Percentiles rank a stretch among this genome's conserved stretches.
Conservation (phyloP, 2,329 filamentous ascomycete species). For the Verticillium nonalfalfae region DNA sequence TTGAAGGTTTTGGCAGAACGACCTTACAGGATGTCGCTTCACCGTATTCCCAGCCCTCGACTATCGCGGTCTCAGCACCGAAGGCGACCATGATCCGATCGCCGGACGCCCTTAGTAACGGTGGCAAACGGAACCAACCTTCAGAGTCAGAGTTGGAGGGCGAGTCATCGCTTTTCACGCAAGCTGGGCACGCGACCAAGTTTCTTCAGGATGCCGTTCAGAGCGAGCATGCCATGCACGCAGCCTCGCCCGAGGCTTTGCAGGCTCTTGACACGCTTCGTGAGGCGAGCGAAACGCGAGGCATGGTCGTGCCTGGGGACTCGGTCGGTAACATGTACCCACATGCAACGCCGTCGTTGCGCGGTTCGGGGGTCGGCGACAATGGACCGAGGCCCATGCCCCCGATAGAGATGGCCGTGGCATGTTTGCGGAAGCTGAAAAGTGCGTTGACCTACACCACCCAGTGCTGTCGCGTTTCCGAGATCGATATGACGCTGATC, state of each 20-base stretch:
- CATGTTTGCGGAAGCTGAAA: constrained; percentile 8
- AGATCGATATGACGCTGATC: not conserved
- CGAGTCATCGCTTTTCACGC: constrained; percentile 14
- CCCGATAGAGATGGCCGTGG: constrained; percentile 8
- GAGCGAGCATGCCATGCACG: constrained; percentile 6
- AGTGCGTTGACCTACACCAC: not conserved
- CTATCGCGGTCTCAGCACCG: not conserved
- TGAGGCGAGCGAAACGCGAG: constrained; percentile 7
- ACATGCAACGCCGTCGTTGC: constrained; percentile 2
- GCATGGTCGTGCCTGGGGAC: constrained; percentile 2
- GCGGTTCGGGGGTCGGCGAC: not conserved
- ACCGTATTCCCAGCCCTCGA: constrained; percentile 5
- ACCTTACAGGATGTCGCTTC: not conserved
- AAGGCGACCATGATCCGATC: not conserved
- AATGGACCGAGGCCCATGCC: constrained; percentile 5
- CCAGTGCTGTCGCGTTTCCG: not conserved
- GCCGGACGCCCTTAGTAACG: not conserved
- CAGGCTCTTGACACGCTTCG: constrained; percentile 10
- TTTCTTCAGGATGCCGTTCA: constrained; percentile 13
- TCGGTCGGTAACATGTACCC: constrained; percentile 4
- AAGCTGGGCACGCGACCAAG: constrained; percentile 14
- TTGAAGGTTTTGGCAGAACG: not conserved
- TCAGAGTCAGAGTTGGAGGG: constrained; percentile 12
- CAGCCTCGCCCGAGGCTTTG: constrained; percentile 14
- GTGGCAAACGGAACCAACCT: not conserved